A percentile compares a stretch with the other conserved stretches of the same genome.
Conservation (phyloP, 2,329 filamentous ascomycete genomes). For the Calonectria fujianensis region DNA sequence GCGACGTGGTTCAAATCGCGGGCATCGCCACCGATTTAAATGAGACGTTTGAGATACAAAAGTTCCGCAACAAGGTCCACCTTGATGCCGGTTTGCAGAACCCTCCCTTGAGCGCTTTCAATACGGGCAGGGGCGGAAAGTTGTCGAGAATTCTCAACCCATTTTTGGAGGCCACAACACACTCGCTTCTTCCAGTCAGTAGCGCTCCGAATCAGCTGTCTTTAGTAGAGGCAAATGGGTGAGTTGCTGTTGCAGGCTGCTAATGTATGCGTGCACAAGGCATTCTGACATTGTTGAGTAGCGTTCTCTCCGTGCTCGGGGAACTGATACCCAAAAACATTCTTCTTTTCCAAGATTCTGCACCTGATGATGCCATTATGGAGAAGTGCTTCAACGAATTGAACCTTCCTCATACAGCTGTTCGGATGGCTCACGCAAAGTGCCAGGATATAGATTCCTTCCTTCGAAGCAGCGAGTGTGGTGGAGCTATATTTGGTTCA, state of each 20-base stretch:
- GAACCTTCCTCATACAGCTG: constrained; percentile 37
- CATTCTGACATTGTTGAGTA: constrained; percentile 4
- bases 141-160: constrained; percentile 42
- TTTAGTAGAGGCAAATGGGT: constrained; percentile 43
- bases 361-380: constrained; percentile 37
- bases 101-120: constrained; percentile 37
- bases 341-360: constrained; percentile 32
- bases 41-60: constrained; percentile 39
- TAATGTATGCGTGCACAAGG: fast-evolving
- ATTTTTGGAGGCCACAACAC: constrained; percentile 40
- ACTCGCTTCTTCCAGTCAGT: constrained; percentile 37
- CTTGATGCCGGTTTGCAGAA: neutral
- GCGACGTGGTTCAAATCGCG: constrained; percentile 42
- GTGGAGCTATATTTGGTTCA: constrained; percentile 28
- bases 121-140: constrained; percentile 39
- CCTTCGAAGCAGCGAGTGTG: constrained; percentile 13
- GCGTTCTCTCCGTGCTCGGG: constrained; percentile 39
- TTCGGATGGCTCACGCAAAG: neutral
- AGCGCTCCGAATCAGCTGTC: constrained; percentile 43
- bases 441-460: constrained; percentile 5
- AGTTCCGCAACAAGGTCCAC: constrained; percentile 34
- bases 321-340: constrained; percentile 33
- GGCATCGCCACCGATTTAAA: constrained; percentile 36
- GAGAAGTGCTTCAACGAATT: constrained; percentile 45
- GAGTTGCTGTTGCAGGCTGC: neutral